Percentiles rank a stretch among this genome's conserved stretches.
Evolutionary conservation across 2,329 filamentous ascomycete species (phyloP).

Genomic region (Simplicillium sp.): DNA sequence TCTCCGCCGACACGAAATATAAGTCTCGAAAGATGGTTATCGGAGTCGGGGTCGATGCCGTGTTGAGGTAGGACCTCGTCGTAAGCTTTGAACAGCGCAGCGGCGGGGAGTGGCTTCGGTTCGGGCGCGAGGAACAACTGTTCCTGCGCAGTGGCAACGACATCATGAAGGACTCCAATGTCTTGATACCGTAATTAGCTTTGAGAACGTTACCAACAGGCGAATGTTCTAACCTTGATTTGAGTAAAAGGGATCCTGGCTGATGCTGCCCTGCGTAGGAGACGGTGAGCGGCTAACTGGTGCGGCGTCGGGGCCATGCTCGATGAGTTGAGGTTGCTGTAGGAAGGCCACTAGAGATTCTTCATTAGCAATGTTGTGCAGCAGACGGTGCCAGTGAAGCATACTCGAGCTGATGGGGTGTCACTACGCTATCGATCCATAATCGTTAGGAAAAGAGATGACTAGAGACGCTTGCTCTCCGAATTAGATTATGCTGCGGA

Average conservation of each 20-base stretch:
- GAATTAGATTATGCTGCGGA: too few relatives aligned
- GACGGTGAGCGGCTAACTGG: conserved; percentile 1
- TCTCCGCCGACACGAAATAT: conserved; percentile 69
- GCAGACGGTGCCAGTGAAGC: conserved; percentile 3
- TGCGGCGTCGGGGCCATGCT: not conserved
- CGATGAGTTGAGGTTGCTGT: not conserved
- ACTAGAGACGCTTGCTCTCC: too few relatives aligned
- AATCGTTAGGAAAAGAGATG: conserved; percentile 7
- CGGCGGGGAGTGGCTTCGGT: conserved; percentile 57
- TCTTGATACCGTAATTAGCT: conserved; percentile 30
- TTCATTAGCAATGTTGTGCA: not conserved
- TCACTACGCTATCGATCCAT: conserved; percentile 23
- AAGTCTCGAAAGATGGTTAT: conserved; percentile 67
- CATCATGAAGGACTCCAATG: conserved; percentile 67
- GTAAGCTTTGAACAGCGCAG: conserved; percentile 74
- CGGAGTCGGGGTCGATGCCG: conserved; percentile 62
- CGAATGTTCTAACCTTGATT: conserved; percentile 42
- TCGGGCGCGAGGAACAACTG: conserved; percentile 48
- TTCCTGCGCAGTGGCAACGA: conserved; percentile 62
- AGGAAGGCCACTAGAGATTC: conserved; percentile 6
- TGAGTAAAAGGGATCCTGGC: conserved; percentile 39
- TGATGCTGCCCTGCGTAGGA: conserved; percentile 2
- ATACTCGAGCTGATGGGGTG: conserved; percentile 17
- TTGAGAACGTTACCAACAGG: not conserved
- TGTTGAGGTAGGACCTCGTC: conserved; percentile 63